Base-by-base conservation (phyloP, 2,329 filamentous ascomycete species). In the Colletotrichum endophyticum region DNA sequence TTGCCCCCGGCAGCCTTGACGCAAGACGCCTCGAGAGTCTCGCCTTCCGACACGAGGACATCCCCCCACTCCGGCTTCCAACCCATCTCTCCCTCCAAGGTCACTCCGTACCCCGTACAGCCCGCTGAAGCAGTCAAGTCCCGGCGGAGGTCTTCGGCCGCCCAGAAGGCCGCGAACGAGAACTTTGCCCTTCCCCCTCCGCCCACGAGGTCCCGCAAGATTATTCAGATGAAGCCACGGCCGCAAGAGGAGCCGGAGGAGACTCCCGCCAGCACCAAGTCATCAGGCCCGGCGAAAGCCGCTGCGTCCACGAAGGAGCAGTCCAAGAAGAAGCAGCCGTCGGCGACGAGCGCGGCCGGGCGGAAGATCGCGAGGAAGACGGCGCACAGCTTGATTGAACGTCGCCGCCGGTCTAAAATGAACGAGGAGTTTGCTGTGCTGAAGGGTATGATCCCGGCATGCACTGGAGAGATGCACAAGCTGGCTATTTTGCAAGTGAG, bases 401-500 rank as follows among this genome's bases (percentile, higher is more conserved):
- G 97, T 62, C 89, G 96, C 74, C 89, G 97, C 80, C 90, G 97
- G 78, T 98, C 95, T 15, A 99, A 99, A 88, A 99, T 99, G 96
- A 99, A 99, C 80, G 96, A 99, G 84, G 97, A 99, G 86, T 99
- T 99, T 86, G 94, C 93, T 3, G 94, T 98, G 19, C 87, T 99
- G 79, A 99, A 99, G 86, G 92, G 94, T 81, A 96, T 99, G 95
- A 98, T 99, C 73, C 97, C 97, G 1, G 96, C 97, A 3, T 99
- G 97, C 84, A 92, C 91, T n/a, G 96, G 96, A 8, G 96, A 99
- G 82, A 99, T 99, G 97, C 97, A 99, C 85, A 99, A 99, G 86
- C 88, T 99, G 73, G 96, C 96, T 19, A 98, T 99, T 80, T 87
- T 99, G 67, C 96, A 98, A 92, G 96, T 98, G 84, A 78, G 90